A percentile compares a stretch with the other conserved stretches of the same genome.
phyloP scores from a whole-genome alignment of 2,329 filamentous ascomycete genomes.

The Claviceps spartinae region DNA sequence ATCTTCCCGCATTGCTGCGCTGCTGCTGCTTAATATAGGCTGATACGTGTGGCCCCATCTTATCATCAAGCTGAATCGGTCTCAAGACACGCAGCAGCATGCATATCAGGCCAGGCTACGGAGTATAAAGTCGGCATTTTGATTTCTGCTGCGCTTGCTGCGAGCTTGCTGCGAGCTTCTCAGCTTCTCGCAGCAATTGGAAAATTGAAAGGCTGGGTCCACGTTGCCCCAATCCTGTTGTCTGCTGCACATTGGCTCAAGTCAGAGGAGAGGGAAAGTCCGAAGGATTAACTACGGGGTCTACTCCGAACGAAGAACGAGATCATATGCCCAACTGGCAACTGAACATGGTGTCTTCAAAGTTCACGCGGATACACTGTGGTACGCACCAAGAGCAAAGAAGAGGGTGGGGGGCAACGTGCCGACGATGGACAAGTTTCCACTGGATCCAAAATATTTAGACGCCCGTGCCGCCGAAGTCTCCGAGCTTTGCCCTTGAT shows the following conservation, averaged over 20 bases:
- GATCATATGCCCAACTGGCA: not conserved
- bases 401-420: not conserved
- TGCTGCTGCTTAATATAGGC: not conserved
- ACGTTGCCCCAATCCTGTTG: not conserved
- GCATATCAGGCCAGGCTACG: not conserved
- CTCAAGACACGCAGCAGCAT: not conserved
- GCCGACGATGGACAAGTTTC: not conserved
- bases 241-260: not conserved
- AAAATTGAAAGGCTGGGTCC: not conserved
- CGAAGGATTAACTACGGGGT: not conserved
- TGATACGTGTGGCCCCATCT: not conserved
- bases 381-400: not conserved
- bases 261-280: not conserved
- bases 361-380: not conserved
- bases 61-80: not conserved
- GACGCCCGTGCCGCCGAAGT: slow-evolving; percentile 1
- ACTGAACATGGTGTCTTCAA: not conserved
- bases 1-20: not conserved
- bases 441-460: not conserved
- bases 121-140: not conserved
- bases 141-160: not conserved
- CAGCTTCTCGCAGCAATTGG: not conserved
- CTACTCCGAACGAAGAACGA: not conserved
- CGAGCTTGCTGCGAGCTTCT: too few relatives aligned
- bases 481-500: not conserved